phyloP scores from a whole-genome alignment of 179 eudicot genomes.

The Vitellaria paradoxa region DNA sequence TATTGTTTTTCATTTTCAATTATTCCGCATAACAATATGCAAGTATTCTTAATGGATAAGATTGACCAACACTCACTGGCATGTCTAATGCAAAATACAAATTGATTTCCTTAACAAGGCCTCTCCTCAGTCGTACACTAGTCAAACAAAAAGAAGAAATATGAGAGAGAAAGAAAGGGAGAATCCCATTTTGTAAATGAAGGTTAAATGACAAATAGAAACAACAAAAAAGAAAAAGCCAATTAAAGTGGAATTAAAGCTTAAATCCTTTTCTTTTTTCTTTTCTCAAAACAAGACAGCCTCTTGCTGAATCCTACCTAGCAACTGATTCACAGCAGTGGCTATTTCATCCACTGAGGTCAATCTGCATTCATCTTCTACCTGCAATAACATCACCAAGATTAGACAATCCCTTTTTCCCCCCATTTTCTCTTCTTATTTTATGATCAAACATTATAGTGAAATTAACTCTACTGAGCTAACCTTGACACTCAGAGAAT shows the following conservation, averaged over 20 bases:
- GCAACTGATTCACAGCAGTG: conserved; percentile 42
- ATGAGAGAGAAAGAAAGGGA: too few species aligned
- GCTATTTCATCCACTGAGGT: conserved; percentile 62
- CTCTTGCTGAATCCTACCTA: conserved; percentile 39
- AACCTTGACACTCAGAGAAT: conserved; percentile 51
- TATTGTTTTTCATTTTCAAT: too few species aligned
- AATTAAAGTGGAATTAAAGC: background rate
- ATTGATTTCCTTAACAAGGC: too few species aligned
- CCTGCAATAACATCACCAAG: conserved; percentile 28
- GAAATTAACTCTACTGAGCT: conserved; percentile 12
- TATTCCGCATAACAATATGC: too few species aligned
- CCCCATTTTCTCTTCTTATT: too few species aligned
- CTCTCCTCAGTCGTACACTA: too few species aligned
- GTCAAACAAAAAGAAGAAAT: too few species aligned
- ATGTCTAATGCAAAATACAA: too few species aligned
- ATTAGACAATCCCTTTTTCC: background rate
- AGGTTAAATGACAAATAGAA: background rate
- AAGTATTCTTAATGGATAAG: too few species aligned
- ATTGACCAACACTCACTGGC: too few species aligned
- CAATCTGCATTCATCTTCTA: conserved; percentile 53
- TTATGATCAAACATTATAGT: too few species aligned
- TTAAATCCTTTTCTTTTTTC: background rate
- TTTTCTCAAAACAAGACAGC: too few species aligned
- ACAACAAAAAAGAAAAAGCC: background rate
- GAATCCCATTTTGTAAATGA: background rate